A percentile compares a stretch with the other conserved stretches of the same genome.
Evolutionary conservation across 352 stramenopile species (phyloP).

Genomic region (Phytopythium montanum): DNA sequence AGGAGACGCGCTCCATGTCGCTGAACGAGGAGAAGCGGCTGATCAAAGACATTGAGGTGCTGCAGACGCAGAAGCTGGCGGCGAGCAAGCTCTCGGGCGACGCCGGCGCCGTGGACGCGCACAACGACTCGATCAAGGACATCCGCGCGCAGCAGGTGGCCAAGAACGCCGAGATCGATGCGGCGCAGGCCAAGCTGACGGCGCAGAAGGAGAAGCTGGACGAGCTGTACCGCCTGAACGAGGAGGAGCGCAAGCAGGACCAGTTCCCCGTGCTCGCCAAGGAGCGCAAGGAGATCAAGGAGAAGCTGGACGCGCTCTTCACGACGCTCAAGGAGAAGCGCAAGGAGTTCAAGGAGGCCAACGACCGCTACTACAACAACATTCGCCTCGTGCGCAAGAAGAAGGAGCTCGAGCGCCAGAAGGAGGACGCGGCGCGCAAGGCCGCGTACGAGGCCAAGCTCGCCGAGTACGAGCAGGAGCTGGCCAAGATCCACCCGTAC

Average conservation of each 20-base stretch:
- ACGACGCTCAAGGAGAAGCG: slow-evolving; percentile 84
- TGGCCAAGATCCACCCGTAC: slow-evolving; percentile 95
- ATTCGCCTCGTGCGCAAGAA: slow-evolving; percentile 84
- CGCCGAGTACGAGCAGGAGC: slow-evolving; percentile 95
- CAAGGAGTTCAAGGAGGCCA: slow-evolving; percentile 89
- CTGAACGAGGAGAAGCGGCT: slow-evolving; percentile 96
- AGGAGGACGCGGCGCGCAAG: slow-evolving; percentile 74
- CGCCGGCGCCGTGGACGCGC: slow-evolving; percentile 76
- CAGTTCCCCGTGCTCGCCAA: slow-evolving; percentile 79
- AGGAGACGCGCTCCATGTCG: slow-evolving; percentile 96
- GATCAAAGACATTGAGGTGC: slow-evolving; percentile 95
- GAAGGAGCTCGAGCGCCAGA: slow-evolving; percentile 80
- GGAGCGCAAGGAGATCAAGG: slow-evolving; percentile 89
- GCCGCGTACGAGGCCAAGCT: slow-evolving; percentile 93
- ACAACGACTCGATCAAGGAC: slow-evolving; percentile 80
- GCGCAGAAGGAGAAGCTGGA: slow-evolving; percentile 87
- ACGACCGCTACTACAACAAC: slow-evolving; percentile 94
- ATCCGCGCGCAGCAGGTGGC: slow-evolving; percentile 63
- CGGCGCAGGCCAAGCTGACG: slow-evolving; percentile 91
- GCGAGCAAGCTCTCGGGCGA: slow-evolving; percentile 82
- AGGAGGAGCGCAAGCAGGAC: slow-evolving; percentile 87
- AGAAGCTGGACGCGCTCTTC: slow-evolving; percentile 90
- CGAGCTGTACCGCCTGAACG: slow-evolving; percentile 86
- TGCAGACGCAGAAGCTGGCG: slow-evolving; percentile 89
- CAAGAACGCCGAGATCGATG: slow-evolving; percentile 95